Evolutionary conservation across 2,329 filamentous ascomycete species (phyloP), one percentile per base, ranked within the genome.

Genomic region (Xylaria digitata): DNA sequence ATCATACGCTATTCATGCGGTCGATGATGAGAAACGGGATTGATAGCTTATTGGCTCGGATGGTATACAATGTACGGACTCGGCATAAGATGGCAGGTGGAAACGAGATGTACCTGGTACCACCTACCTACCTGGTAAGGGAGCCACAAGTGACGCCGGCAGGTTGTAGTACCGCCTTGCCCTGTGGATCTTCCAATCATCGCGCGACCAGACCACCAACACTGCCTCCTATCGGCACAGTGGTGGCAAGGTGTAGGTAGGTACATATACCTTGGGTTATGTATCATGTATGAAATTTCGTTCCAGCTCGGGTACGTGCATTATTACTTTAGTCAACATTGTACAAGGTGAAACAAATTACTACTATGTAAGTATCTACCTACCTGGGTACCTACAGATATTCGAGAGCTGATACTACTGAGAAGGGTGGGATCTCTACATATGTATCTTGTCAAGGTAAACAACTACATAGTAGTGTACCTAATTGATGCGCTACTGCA

Each of bases 71-170:
- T 55, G 9, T 68, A 53, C 62, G 43, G 19, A 55, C 48, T 46
- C 48, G 45, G 46, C 52, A 59, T 37, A 64, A 67, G 48, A 53
- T 49, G 65, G 61, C 50, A 69, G 63, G 66, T 66, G 58, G 54
- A 64, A 59, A 67, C 67, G 65, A 69, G 57, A 40, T 45, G 50
- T 53, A 57, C 46, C 15, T 5, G 11, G 37, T 40, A 40, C 37
- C 37, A 40, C 37, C 11, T 13, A 15, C 11, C 11, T 40, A 40
- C 1, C 11, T 26, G 19, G 6, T 11, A 30, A 7, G 52, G 11
- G 34, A 61, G 55, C 49, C 59, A 55, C 48, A 32, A 37, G 49
- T 45, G 45, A 56, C 40, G 66, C 62, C 43, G 49, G 59, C 43
- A 60, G 58, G 58, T 62, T 42, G 43, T 32, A 65, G 53, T 50